Conservation (phyloP, 306 rosid genomes). For the Medicago ruthenica region DNA sequence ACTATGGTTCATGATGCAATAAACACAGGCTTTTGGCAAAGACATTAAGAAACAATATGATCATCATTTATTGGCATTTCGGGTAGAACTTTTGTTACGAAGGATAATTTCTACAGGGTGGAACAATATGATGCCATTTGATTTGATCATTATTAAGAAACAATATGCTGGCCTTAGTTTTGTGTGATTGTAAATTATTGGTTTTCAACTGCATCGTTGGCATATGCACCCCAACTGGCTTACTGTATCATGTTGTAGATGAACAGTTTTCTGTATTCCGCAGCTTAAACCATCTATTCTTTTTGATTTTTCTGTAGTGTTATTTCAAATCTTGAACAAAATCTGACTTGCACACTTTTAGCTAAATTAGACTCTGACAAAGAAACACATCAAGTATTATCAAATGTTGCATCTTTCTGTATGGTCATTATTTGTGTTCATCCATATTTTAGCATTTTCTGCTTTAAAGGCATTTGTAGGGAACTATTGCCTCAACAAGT, state of each 20-base stretch:
- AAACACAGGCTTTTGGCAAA: conserved; percentile 24
- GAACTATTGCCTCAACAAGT: conserved; percentile 12
- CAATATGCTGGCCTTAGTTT: conserved; percentile 13
- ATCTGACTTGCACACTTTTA: conserved; percentile 21
- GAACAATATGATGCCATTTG: conserved; percentile 14
- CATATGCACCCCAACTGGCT: conserved; percentile 10
- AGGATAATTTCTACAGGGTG: conserved; percentile 19
- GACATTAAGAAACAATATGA: conserved; percentile 29
- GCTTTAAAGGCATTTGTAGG: conserved; percentile 29
- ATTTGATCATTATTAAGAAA: conserved; percentile 13
- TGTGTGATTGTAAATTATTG: conserved; percentile 16
- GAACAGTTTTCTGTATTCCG: conserved; percentile 13
- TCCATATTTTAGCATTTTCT: conserved; percentile 39
- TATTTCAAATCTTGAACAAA: conserved; percentile 23
- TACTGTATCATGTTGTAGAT: conserved; percentile 1
- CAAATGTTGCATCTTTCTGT: conserved; percentile 35
- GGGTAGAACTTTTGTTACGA: not conserved
- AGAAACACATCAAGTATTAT: conserved; percentile 14
- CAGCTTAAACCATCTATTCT: not conserved
- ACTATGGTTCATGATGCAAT: conserved; percentile 9
- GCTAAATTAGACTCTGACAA: not conserved
- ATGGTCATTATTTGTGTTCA: conserved; percentile 2
- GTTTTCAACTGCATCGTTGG: conserved; percentile 25
- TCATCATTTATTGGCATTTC: not conserved
- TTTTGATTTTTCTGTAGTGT: conserved; percentile 13